Percentiles rank a stretch among this genome's conserved stretches.
These are phyloP conservation scores for Aspergillus sp. DNA, from an alignment of 2,329 filamentous ascomycete genomes.

Conservation along the genomic window DNA sequence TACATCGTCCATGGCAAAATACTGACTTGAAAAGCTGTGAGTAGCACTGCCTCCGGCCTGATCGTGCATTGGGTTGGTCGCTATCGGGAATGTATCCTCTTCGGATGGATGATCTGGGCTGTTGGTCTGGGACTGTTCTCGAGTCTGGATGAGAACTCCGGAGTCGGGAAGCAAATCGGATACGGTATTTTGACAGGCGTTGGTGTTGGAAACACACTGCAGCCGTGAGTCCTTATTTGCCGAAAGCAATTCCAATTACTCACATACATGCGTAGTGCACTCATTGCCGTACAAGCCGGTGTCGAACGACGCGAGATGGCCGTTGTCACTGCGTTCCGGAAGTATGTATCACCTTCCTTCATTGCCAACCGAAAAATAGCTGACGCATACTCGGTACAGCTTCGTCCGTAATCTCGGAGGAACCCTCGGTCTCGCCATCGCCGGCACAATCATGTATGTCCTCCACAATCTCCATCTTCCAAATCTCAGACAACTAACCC, in stretches of 20 bases:
- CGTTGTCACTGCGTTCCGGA: slow-evolving; percentile 32
- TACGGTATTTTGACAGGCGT: slow-evolving; percentile 48
- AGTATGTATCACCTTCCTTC: slow-evolving; percentile 13
- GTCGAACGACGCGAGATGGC: slow-evolving; percentile 36
- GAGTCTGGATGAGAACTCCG: slow-evolving; percentile 43
- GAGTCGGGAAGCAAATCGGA: slow-evolving; percentile 49
- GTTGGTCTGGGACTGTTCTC: slow-evolving; percentile 49
- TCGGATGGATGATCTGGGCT: slow-evolving; percentile 49
- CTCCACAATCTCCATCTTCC: not conserved
- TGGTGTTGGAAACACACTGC: slow-evolving; percentile 48
- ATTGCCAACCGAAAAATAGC: not conserved
- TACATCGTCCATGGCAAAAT: not conserved
- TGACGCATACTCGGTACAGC: slow-evolving; percentile 16
- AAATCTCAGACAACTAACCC: not conserved
- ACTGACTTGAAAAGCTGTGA: slow-evolving; percentile 19
- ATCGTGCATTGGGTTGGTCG: slow-evolving; percentile 48
- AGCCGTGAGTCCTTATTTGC: slow-evolving; percentile 28
- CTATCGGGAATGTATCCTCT: slow-evolving; percentile 49
- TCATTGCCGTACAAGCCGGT: slow-evolving; percentile 36
- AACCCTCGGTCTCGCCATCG: slow-evolving; percentile 34
- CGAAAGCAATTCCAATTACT: not conserved
- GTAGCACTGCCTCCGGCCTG: slow-evolving; percentile 47
- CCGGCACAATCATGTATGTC: slow-evolving; percentile 36
- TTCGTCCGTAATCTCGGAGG: slow-evolving; percentile 38
- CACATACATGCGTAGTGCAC: slow-evolving; percentile 11